Conservation (phyloP, 2,329 filamentous ascomycete species). For the Dactylellina sp. region DNA sequence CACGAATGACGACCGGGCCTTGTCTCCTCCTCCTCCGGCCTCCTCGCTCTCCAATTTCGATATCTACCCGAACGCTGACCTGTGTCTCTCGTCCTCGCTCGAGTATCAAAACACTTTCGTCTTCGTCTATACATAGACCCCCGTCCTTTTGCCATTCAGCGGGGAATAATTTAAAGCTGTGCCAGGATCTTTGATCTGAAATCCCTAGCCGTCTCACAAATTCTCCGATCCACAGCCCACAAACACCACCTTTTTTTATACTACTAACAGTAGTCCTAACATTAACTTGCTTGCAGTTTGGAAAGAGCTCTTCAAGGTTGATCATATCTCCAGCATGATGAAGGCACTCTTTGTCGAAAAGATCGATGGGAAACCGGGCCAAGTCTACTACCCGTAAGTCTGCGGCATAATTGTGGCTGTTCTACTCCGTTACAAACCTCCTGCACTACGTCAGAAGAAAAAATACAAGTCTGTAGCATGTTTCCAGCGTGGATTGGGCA, state of each 20-base stretch:
- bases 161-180: constrained; percentile 16
- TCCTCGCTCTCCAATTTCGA: not conserved
- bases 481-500: too few relatives aligned
- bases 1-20: not conserved
- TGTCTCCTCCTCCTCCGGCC: not conserved
- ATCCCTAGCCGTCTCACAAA: constrained; percentile 51
- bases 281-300: not conserved
- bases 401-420: constrained; percentile 41
- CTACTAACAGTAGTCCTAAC: constrained; percentile 30
- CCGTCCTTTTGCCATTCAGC: constrained; percentile 2
- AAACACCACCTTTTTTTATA: too few relatives aligned
- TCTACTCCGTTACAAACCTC: constrained; percentile 48
- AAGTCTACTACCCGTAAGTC: constrained; percentile 83
- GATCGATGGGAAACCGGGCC: constrained; percentile 82
- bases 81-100: not conserved
- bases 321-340: constrained; percentile 64
- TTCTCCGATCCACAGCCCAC: constrained; percentile 32
- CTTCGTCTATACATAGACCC: not conserved
- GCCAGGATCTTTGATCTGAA: constrained; percentile 14
- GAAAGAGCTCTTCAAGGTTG: constrained; percentile 37
- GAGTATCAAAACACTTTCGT: constrained; percentile 6
- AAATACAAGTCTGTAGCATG: constrained; percentile 22
- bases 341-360: constrained; percentile 74
- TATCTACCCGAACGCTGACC: constrained; percentile 11
- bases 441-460: constrained; percentile 19